Conservation (phyloP, 345 rosid species). For the Eucalyptus camaldulensis region DNA sequence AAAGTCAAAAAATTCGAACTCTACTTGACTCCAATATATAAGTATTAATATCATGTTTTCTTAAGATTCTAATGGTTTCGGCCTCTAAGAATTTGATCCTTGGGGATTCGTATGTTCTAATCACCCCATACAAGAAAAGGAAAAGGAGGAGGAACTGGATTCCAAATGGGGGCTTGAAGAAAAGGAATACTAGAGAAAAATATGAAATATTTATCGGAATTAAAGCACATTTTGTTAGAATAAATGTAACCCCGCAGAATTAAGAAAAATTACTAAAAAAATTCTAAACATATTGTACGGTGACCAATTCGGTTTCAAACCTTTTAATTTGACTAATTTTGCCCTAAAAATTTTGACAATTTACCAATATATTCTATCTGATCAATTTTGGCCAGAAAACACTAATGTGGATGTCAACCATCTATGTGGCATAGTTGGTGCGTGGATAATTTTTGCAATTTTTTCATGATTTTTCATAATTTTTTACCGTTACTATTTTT, state of each 20-base stretch:
- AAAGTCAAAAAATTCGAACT: background rate
- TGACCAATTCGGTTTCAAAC: fast-evolving
- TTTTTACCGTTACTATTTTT: too few relatives aligned
- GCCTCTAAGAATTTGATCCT: background rate
- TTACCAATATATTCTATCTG: fast-evolving
- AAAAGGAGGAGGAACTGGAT: background rate
- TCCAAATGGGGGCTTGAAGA: background rate
- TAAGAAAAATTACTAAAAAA: too few relatives aligned
- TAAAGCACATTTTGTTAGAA: background rate
- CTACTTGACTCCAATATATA: background rate
- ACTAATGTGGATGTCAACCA: too few relatives aligned
- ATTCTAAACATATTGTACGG: fast-evolving
- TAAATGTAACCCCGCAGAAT: background rate
- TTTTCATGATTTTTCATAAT: too few relatives aligned
- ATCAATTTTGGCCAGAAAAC: too few relatives aligned
- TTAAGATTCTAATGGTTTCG: background rate
- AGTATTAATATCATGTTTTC: too few relatives aligned
- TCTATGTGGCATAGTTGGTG: too few relatives aligned
- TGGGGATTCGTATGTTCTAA: background rate
- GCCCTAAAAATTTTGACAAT: too few relatives aligned
- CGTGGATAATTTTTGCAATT: too few relatives aligned
- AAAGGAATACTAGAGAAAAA: background rate
- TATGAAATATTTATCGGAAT: background rate
- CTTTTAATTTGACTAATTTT: too few relatives aligned
- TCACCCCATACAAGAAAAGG: background rate